Evolutionary conservation across 2,329 filamentous ascomycete species (phyloP).

Genomic region (Orbilia brochopaga): DNA sequence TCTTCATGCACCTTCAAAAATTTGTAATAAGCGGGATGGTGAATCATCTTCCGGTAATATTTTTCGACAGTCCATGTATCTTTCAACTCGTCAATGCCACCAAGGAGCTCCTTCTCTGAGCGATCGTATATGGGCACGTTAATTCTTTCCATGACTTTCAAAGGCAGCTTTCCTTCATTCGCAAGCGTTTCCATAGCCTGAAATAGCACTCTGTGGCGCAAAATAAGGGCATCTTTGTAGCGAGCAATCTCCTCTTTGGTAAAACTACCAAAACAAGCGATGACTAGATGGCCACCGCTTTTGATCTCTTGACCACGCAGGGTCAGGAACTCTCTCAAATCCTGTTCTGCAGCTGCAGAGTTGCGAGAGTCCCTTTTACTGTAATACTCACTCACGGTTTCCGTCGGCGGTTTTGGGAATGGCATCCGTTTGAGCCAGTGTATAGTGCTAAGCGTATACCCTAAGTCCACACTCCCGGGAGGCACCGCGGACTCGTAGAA

Average conservation of each 20-base stretch:
- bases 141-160: not conserved
- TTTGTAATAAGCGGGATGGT: slow-evolving; percentile 2
- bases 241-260: slow-evolving; percentile 4
- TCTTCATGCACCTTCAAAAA: not conserved
- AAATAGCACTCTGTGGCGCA: not conserved
- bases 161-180: not conserved
- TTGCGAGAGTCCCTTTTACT: not conserved
- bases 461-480: slow-evolving; percentile 5
- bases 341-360: slow-evolving; percentile 6
- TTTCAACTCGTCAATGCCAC: slow-evolving; percentile 4
- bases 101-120: not conserved
- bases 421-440: slow-evolving; percentile 10
- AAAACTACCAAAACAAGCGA: not conserved
- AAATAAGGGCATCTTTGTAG: not conserved
- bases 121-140: slow-evolving; percentile 6
- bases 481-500: slow-evolving; percentile 6
- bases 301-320: slow-evolving; percentile 14
- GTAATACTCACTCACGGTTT: slow-evolving; percentile 5
- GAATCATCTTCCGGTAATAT: slow-evolving; percentile 3
- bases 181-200: not conserved
- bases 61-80: slow-evolving; percentile 13
- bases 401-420: not conserved
- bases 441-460: not conserved
- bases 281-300: slow-evolving; percentile 4
- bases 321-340: slow-evolving; percentile 7